Evolutionary conservation across 352 stramenopile species (phyloP), one percentile per base, ranked within the genome.

Genomic region (Globisporangium viniferum): DNA sequence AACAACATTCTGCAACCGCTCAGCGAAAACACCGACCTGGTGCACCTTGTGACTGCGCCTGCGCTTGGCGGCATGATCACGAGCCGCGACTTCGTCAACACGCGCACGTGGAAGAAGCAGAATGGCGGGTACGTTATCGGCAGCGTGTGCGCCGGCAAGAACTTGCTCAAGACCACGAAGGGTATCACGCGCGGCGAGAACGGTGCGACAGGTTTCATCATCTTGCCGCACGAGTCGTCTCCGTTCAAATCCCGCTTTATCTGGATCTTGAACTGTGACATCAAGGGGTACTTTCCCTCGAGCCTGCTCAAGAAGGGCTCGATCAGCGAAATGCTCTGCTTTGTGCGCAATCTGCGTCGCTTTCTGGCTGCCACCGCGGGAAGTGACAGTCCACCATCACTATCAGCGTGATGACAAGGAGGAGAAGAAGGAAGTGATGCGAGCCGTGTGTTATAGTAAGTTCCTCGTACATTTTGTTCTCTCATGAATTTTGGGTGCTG

Each of bases 201-300:
- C 59, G 86, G 86, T 9, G 73, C 84, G 3, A 90, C 82, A 20
- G 86, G 86, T 5, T 92, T 89, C 71, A 68, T 94, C 27, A 91
- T 94, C 48, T 60, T 92, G 61, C 86, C 86, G 3, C 84, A 91
- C 62, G 82, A 89, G 59, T 81, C 80, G 53, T 92, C 83, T 59
- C 74, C 84, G 49, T 91, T 91, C 73, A 91, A 94, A 73, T 83
- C 79, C 60, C 84, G 83, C 59, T 78, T 94, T 35, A 78, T 94
- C 56, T 94, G 86, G 84, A 88, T 94, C 62, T 61, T 94, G 5
- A 94, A 94, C 76, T 89, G 83, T 68, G 86, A 94, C 71, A 94
- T 94, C 70, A 94, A 94, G 76, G 84, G 84, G 15, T 94, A 90
- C 74, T 94, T 94, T 67, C 86, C 86, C 10, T 81, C 75, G 2